Percentiles rank a stretch among this genome's conserved stretches.
phyloP scores from a whole-genome alignment of 2,329 filamentous ascomycete genomes.

The Hymenotorrendiella dingleyae region DNA sequence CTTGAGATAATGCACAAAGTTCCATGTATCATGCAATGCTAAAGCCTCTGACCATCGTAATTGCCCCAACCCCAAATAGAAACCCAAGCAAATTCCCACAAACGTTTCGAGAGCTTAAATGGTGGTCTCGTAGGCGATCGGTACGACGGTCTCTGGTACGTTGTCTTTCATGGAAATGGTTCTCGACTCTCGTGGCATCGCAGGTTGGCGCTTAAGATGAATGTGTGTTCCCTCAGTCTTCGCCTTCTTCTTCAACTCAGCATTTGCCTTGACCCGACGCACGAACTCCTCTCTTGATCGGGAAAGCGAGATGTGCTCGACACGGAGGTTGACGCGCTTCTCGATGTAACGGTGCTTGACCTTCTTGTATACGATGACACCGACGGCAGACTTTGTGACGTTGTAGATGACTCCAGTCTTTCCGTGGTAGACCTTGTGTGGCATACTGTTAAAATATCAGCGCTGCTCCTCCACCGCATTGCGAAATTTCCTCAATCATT shows the following conservation, averaged over 20 bases:
- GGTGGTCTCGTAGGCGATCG: conserved; percentile 95
- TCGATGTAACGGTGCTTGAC: conserved; percentile 99
- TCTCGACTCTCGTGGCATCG: conserved; percentile 70
- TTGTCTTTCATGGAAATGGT: conserved; percentile 77
- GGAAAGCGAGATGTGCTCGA: conserved; percentile 94
- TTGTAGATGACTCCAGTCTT: conserved; percentile 99
- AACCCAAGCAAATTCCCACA: conserved; percentile 27
- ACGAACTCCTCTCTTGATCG: conserved; percentile 97
- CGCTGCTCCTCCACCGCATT: neutral
- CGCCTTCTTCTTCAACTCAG: conserved; percentile 84
- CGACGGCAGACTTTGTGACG: conserved; percentile 95
- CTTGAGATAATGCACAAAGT: conserved; percentile 28
- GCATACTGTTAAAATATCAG: conserved; percentile 59
- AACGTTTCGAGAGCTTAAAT: conserved; percentile 55
- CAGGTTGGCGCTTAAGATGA: conserved; percentile 87
- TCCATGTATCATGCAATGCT: conserved; percentile 30
- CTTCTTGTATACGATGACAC: conserved; percentile 99
- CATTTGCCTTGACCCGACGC: conserved; percentile 93
- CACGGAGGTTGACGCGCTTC: conserved; percentile 98
- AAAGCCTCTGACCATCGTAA: conserved; percentile 24
- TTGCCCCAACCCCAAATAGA: conserved; percentile 27
- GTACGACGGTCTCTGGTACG: conserved; percentile 84
- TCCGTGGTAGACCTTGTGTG: conserved; percentile 99
- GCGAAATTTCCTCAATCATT: neutral
- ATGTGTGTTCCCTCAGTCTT: conserved; percentile 83